Evolutionary conservation across 1,284 basidiomycete genomes (phyloP), one percentile per base, ranked within the genome.

Genomic region (Ceratobasidium sp.): DNA sequence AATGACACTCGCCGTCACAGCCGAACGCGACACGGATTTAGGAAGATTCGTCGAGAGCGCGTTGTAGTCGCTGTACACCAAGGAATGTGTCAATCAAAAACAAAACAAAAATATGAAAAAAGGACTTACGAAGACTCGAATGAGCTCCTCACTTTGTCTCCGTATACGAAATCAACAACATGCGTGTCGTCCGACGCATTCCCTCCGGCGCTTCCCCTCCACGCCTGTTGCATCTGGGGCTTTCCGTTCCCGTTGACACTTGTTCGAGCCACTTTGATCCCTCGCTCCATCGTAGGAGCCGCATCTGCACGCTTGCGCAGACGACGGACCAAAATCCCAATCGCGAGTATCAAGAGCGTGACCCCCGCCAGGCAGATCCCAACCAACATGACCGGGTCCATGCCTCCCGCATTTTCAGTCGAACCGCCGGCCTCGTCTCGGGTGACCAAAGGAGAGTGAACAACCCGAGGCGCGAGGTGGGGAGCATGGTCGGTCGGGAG

Each of bases 161-260:
- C 64, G 45, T 67, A 67, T 12, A 55, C 64, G 12, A 32, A 10
- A 55, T 67, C 52, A 10, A 67, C 64, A 18, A 67, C 64, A 28
- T 67, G 64, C 52, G 64, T 67, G 39, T 67, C 64, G 36, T 67
- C 50, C 41, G 64, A 67, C 14, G 50, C 64, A n/a, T 48, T 46
- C 21, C 60, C 45, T 23, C 16, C 39, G 10, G 10, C 60, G 43
- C 45, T 48, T 10, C n/a, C 3, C 43, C 45, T 34, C 61, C 45
- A 46, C 18, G 26, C 46, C 45, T 50, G 8, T 26, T n/a, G 41
- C 32, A 52, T 52, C 46, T 48, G 30, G 2, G 41, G 46, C 32
- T 65, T 6, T 46, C 2, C 30, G 16, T n/a, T 23, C n/a, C 30
- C 45, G 12, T 18, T n/a, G 14, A 28, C 23, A 5, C 61, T 28